These are phyloP conservation scores for Fusarium veterinarium DNA, from an alignment of 2,329 filamentous ascomycete species.

Conservation along the genomic window DNA sequence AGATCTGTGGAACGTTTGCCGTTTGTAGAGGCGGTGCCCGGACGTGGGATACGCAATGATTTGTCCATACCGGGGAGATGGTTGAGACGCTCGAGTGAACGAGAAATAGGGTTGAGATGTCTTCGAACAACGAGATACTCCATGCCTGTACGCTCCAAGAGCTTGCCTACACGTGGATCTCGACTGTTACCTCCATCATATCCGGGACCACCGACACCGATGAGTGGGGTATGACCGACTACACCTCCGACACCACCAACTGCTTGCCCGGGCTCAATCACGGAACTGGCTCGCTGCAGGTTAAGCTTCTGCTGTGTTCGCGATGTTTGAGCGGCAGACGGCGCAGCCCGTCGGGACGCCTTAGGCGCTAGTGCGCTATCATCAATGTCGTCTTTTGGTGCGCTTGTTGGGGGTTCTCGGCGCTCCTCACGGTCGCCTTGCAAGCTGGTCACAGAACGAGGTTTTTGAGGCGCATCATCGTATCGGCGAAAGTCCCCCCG, in stretches of 20 bases:
- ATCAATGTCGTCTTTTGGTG: constrained; percentile 49
- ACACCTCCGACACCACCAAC: constrained; percentile 51
- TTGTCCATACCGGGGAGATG: constrained; percentile 64
- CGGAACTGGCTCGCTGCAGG: constrained; percentile 77
- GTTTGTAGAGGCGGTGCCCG: constrained; percentile 52
- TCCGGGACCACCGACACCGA: constrained; percentile 65
- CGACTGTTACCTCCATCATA: constrained; percentile 63
- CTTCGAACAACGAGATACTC: constrained; percentile 80
- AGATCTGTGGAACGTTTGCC: constrained; percentile 51
- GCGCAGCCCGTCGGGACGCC: constrained; percentile 53
- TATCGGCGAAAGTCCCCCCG: constrained; percentile 47
- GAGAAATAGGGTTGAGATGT: constrained; percentile 76
- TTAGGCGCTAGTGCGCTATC: constrained; percentile 62
- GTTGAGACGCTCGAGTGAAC: constrained; percentile 63
- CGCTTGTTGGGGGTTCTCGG: constrained; percentile 29
- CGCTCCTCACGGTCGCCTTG: constrained; percentile 41
- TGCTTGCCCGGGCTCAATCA: constrained; percentile 71
- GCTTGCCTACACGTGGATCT: constrained; percentile 72
- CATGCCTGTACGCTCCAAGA: constrained; percentile 76
- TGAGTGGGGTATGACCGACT: constrained; percentile 58
- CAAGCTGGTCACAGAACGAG: constrained; percentile 56
- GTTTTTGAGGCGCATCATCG: constrained; percentile 52
- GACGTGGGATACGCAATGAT: constrained; percentile 60
- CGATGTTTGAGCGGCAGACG: constrained; percentile 65
- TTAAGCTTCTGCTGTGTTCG: constrained; percentile 81